Base-by-base conservation (phyloP, 192 early-diverging fungal species). In the Coemansia sp. region DNA sequence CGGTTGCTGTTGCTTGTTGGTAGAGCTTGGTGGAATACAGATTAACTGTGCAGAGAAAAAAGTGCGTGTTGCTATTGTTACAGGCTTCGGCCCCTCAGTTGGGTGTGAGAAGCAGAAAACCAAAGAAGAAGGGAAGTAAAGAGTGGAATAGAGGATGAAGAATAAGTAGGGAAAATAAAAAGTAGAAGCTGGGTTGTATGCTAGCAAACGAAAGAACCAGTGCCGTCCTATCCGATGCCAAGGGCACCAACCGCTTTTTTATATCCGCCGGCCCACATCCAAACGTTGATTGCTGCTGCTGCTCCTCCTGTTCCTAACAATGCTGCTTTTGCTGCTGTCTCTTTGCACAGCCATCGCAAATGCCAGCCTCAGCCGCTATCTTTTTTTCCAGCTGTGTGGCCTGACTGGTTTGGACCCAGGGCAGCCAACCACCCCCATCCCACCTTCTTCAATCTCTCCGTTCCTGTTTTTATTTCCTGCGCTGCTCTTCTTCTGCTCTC, bases 1-100 rank as follows among this genome's bases (percentile, higher is more conserved):
- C 8, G 12, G 3, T n/a, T 40, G 40, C 5, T 26, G 3, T 26
- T 21, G 54, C 26, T 56, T 56, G 26, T 22, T 56, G 46, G 46
- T 47, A 15, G 10, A n/a, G 16, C 46, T 26, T 47, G 46, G 10
- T 47, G 46, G 12, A 15, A 47, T n/a, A 47, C 10, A 47, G 46
- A 47, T n/a, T 11, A 47, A 47, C 46, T 11, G 57, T 26, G 36
- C 55, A 57, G 21, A 57, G 32, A 57, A 18, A 56, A 36, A 19
- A 10, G 6, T 26, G 55, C 4, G 36, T 13, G 36, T 59, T 37
- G 57, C 9, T 59, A 48, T 63, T 48, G 61, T 10, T 63, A 63
- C 61, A 63, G 46, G 46, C 61, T 63, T 22, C 6, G 9, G 26
- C 26, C 3, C 26, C 26, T 16, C 57, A 37, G n/a, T 9, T 16